phyloP scores from a whole-genome alignment of 192 early-diverging fungal genomes.

The Podila minutissima region DNA sequence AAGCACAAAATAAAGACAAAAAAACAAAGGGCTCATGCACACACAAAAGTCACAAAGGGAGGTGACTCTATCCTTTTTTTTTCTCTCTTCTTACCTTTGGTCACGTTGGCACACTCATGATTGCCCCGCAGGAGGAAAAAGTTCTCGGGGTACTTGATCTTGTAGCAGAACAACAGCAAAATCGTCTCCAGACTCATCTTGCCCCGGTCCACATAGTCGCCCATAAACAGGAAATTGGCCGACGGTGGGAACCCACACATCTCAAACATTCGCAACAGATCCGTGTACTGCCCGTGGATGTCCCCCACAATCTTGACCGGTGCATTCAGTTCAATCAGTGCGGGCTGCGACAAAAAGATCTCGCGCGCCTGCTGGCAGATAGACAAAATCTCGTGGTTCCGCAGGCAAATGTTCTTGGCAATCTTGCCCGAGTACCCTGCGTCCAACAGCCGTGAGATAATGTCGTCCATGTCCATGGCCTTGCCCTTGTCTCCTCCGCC shows the following conservation, averaged over 20 bases:
- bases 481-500: slow-evolving; percentile 24
- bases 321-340: slow-evolving; percentile 79
- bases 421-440: slow-evolving; percentile 79
- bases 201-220: slow-evolving; percentile 98
- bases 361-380: slow-evolving; percentile 91
- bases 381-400: slow-evolving; percentile 84
- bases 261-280: slow-evolving; percentile 92
- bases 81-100: slow-evolving; percentile 68
- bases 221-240: slow-evolving; percentile 93
- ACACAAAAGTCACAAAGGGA: not conserved
- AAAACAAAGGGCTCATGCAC: not conserved
- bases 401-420: slow-evolving; percentile 83
- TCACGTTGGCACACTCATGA: slow-evolving; percentile 95
- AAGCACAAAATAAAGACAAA: not conserved
- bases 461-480: slow-evolving; percentile 78
- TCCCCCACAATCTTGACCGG: slow-evolving; percentile 89
- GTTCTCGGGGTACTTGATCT: slow-evolving; percentile 97
- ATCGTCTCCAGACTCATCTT: slow-evolving; percentile 97
- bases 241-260: slow-evolving; percentile 92
- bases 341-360: slow-evolving; percentile 88
- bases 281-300: slow-evolving; percentile 95
- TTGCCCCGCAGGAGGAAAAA: slow-evolving; percentile 98
- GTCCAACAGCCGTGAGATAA: slow-evolving; percentile 85
- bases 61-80: slow-evolving; percentile 7
- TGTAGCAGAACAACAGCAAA: slow-evolving; percentile 92